Evolutionary conservation across 257 asterid genomes (phyloP), one percentile per base, ranked within the genome.

Genomic region (Agastache rugosa): DNA sequence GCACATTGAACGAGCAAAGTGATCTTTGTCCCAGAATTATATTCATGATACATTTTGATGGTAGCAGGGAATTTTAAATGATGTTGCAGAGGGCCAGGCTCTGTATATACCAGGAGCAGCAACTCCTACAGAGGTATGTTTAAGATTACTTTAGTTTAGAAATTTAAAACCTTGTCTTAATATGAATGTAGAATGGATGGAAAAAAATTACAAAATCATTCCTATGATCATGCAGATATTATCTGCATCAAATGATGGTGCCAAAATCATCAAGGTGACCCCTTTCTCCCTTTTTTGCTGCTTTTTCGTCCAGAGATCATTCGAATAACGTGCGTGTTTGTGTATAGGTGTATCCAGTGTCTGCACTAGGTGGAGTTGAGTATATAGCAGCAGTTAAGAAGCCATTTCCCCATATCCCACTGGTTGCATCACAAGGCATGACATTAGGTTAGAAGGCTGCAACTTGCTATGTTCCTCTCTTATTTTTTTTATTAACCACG

Each of bases 391-490:
- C 97, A 50, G 17, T 92, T 39, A 87, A 78, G 81, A 92, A 85
- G 89, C 91, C 93, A 9, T 92, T 90, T 71, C 80, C 91, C 70
- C 90, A 88, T 54, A 89, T 90, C 75, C 94, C 96, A 15, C 42
- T 92, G 87, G 92, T 90, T 59, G 98, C 97, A 72, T 90, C 98
- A 75, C 98, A 92, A 81, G 98, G 98, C 83, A 84, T 92, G 69
- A 67, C 84, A 53, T 50, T 88, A 81, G 97, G 97, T 92, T 42
- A 71, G 88, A 75, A 66, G 54, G 66, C 59, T 47, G 74, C 62
- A 59, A 47, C 22, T 29, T 39, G 3, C 61, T 20, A 11, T 23
- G 20, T 23, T 27, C 8, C 16, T 58, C 16, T 58, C 16, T 25
- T 14, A 0, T n/a, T 27, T 4, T 59, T 58, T 55, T 19, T 22